Base-by-base conservation (phyloP, 495 filamentous ascomycete genomes). In the Penicillium steckii region DNA sequence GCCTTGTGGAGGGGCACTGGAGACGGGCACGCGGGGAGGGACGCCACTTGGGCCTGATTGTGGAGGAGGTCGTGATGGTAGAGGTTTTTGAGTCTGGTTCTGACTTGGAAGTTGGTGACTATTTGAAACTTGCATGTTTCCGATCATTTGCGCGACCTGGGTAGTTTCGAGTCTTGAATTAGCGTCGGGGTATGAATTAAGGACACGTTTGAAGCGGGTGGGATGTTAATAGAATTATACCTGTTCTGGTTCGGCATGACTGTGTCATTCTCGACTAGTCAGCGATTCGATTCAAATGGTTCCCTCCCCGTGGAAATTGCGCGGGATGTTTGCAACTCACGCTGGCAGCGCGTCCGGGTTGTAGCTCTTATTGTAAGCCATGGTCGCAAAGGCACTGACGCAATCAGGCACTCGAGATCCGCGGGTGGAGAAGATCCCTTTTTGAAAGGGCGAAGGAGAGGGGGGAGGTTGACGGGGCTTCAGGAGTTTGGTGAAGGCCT, bases 261-360 rank as follows among this genome's bases (percentile, higher is more conserved):
- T 95, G 67, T 58, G 24, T 9, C 32, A 48, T 50, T 41, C n/a
- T n/a, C 42, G 49, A 5, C 19, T 3, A 12, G 49, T 65, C 19
- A 65, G 52, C 37, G 44, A 52, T 40, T 52, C 1, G 19, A 48
- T 18, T 58, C 19, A 50, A 29, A 26, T 45, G n/a, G n/a, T n/a
- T n/a, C n/a, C n/a, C n/a, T n/a, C n/a, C 13, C 42, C n/a, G n/a
- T 3, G 43, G 4, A 29, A 29, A 27, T 25, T 53, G 30, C 23
- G 37, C 10, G 9, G 23, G 26, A 19, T n/a, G 6, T 37, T 1
- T 12, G 8, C 8, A 12, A 85, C 91, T 83, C 77, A 95, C 87
- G 91, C 90, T 69, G 94, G 94, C 52, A 98, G 84, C 70, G 91
- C 90, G 75, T 98, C 95, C n/a, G 93, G 93, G 64, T 98, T 97